Evolutionary conservation across 257 asterid species (phyloP).

Genomic region (Eucommia ulmoides): DNA sequence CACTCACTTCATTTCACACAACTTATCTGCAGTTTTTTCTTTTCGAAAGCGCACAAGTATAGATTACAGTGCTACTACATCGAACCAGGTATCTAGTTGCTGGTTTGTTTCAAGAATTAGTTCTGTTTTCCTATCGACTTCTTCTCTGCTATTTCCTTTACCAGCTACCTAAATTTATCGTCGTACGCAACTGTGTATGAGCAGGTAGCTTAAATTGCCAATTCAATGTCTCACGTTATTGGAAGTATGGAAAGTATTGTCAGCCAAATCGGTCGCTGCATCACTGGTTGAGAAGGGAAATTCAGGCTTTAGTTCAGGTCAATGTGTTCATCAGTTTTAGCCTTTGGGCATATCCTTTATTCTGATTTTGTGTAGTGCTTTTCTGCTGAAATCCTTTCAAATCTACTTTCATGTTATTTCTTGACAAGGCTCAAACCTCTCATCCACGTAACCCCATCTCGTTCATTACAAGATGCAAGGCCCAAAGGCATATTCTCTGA

Average conservation of each 20-base stretch:
- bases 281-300: slow-evolving; percentile 67
- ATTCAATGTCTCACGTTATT: slow-evolving; percentile 31
- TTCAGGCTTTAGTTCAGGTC: slow-evolving; percentile 69
- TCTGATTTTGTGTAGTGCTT: too few relatives aligned
- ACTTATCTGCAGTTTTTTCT: slow-evolving; percentile 39
- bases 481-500: too few relatives aligned
- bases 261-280: slow-evolving; percentile 40
- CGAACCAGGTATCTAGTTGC: slow-evolving; percentile 36
- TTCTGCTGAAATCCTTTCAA: too few relatives aligned
- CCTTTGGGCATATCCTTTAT: too few relatives aligned
- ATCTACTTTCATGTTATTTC: too few relatives aligned
- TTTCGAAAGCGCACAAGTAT: slow-evolving; percentile 59
- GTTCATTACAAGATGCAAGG: too few relatives aligned
- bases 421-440: too few relatives aligned
- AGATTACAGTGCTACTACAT: slow-evolving; percentile 65
- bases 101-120: not conserved
- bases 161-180: not conserved
- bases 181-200: not conserved
- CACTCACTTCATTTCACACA: slow-evolving; percentile 4
- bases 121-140: not conserved
- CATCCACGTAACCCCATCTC: too few relatives aligned
- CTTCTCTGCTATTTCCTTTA: not conserved
- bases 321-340: not conserved
- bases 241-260: slow-evolving; percentile 56
- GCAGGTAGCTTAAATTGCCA: slow-evolving; percentile 38